Conservation (phyloP, 1,284 basidiomycete species). For the Pterula multifida region DNA sequence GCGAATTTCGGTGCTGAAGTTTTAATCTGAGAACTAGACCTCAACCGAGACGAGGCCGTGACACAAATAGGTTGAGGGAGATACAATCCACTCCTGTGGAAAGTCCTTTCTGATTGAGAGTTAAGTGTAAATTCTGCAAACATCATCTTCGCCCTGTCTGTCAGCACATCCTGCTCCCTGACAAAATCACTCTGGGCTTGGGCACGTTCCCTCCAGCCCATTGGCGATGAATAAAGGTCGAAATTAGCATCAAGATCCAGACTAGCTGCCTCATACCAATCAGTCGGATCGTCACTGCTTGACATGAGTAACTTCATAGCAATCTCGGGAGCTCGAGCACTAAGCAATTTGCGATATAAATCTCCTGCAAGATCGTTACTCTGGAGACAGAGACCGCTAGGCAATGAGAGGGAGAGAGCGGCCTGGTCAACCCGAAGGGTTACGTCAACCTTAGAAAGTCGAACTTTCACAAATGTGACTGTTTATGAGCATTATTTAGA, state of each 20-base stretch:
- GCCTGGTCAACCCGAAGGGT: conserved; percentile 41
- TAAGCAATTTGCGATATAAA: conserved; percentile 47
- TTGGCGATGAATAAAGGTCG: conserved; percentile 60
- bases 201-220: conserved; percentile 42
- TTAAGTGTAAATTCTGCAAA: conserved; percentile 23
- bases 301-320: conserved; percentile 34
- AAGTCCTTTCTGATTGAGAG: conserved; percentile 9
- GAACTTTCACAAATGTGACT: conserved; percentile 69
- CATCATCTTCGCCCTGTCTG: conserved; percentile 51
- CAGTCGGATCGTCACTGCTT: conserved; percentile 23
- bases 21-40: conserved; percentile 6
- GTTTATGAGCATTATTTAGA: conserved; percentile 10
- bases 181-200: conserved; percentile 56
- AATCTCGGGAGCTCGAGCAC: conserved; percentile 39
- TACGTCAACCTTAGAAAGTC: conserved; percentile 38
- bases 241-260: conserved; percentile 42
- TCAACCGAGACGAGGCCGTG: conserved; percentile 9
- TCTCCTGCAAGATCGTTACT: conserved; percentile 65
- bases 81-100: conserved; percentile 38
- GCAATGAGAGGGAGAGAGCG: conserved; percentile 44
- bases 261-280: conserved; percentile 63
- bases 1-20: conserved; percentile 15
- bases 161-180: conserved; percentile 55
- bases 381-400: conserved; percentile 51
- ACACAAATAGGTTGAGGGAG: conserved; percentile 41